These are phyloP conservation scores for Coelastrella sp. DNA, from an alignment of 139 green algal species.

Conservation along the genomic window DNA sequence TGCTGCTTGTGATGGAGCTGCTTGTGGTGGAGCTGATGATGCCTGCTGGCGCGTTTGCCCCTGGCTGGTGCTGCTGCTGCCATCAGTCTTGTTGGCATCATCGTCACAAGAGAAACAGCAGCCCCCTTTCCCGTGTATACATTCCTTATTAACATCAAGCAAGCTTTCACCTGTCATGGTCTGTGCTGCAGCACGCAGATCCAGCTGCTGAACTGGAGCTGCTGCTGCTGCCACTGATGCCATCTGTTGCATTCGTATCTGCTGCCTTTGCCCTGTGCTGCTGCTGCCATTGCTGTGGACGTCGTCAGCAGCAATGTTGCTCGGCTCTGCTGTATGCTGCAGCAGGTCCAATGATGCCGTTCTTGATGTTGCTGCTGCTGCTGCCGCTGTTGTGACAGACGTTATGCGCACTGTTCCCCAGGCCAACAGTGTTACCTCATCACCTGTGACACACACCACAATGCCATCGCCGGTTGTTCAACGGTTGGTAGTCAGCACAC, in stretches of 20 bases:
- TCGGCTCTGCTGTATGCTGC: background rate
- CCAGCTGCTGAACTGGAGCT: background rate
- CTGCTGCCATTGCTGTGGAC: background rate
- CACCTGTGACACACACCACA: background rate
- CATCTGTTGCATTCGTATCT: background rate
- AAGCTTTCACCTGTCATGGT: too few relatives aligned
- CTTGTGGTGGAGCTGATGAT: too few relatives aligned
- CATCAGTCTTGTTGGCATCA: too few relatives aligned
- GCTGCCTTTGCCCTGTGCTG: background rate
- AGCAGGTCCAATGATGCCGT: background rate
- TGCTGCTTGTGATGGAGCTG: background rate
- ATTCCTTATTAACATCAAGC: too few relatives aligned
- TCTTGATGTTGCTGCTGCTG: constrained; percentile 27
- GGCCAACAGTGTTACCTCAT: constrained; percentile 26
- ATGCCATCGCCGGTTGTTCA: background rate
- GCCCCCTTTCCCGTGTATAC: too few relatives aligned
- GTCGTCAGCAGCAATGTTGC: background rate
- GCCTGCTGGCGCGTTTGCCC: too few relatives aligned
- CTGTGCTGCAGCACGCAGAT: too few relatives aligned
- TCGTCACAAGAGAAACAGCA: too few relatives aligned
- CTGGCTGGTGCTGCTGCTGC: background rate
- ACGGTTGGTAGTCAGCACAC: background rate
- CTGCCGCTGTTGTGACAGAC: background rate
- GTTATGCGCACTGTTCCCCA: constrained; percentile 38
- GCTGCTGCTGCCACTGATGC: constrained; percentile 23